Evolutionary conservation across 129 eudicot genomes (phyloP), one percentile per base, ranked within the genome.

Genomic region (Arctium lappa): DNA sequence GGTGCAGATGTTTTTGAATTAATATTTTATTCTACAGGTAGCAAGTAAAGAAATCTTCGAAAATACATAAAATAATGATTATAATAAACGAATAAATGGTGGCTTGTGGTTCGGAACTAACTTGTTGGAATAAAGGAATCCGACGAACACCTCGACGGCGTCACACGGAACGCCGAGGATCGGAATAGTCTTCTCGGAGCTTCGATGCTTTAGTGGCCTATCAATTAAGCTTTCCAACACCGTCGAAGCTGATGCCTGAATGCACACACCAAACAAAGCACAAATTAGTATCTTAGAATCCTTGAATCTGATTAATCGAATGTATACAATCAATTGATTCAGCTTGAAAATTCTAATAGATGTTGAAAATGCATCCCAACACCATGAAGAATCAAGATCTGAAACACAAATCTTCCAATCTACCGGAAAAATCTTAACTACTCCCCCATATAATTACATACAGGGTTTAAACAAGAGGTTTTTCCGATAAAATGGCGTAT

Each of bases 101-200:
- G 87, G 86, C 85, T 71, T 81, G 84, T 34, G 85, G 31, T 73
- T 63, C 44, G 69, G 80, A 84, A 84, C 94, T 87, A 7, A 96
- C 99, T 80, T 90, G 83, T 85, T 72, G 9, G 95, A 84, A 86
- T 86, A 89, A 31, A 96, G 88, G 81, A 85, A 96, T 63, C 90
- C 85, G 27, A 96, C 80, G 87, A 96, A 96, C 66, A 80, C 92
- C 32, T 83, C 77, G 74, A 96, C 99, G 73, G 99, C 98, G 79
- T 93, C 97, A 84, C 85, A 82, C 11, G 99, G 99, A 37, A 96
- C 99, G 22, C 99, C 99, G 79, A 85, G 85, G 33, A 96, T 91
- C 77, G 85, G 90, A 80, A 93, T 87, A 11, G 81, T 91, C 76
- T 68, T 88, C 69, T 85, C 92, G 37, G 89, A 85, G 82, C 90